phyloP scores from a whole-genome alignment of 169 alveolate species.

The Perkinsus olseni region DNA sequence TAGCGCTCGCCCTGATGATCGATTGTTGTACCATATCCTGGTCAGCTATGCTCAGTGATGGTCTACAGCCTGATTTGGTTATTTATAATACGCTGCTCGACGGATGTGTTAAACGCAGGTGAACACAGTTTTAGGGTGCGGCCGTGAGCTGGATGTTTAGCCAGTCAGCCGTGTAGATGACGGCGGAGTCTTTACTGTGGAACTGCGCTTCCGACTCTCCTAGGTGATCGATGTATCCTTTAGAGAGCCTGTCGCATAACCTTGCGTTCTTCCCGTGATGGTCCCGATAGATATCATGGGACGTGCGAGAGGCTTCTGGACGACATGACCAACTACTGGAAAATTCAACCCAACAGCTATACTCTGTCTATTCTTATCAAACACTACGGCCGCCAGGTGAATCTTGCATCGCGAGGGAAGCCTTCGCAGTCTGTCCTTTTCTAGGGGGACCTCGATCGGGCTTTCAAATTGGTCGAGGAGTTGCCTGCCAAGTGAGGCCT shows the following conservation, averaged over 20 bases:
- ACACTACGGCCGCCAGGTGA: slow-evolving; percentile 43
- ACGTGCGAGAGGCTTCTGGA: slow-evolving; percentile 46
- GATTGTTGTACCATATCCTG: background rate
- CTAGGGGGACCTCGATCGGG: slow-evolving; percentile 53
- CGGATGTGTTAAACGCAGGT: slow-evolving; percentile 66
- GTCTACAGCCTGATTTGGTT: slow-evolving; percentile 75
- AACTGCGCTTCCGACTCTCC: too few relatives aligned
- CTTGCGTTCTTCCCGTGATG: too few relatives aligned
- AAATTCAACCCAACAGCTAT: slow-evolving; percentile 50
- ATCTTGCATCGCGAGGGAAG: background rate
- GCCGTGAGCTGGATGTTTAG: too few relatives aligned
- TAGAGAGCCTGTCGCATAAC: too few relatives aligned
- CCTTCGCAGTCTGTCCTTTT: background rate
- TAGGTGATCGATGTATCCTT: background rate
- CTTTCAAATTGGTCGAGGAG: slow-evolving; percentile 40
- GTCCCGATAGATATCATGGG: slow-evolving; percentile 44
- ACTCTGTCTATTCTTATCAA: slow-evolving; percentile 56
- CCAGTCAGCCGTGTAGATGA: too few relatives aligned
- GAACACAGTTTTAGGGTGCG: too few relatives aligned
- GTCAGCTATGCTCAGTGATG: slow-evolving; percentile 41
- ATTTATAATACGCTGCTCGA: slow-evolving; percentile 80
- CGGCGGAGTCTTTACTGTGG: too few relatives aligned
- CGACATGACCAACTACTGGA: slow-evolving; percentile 49
- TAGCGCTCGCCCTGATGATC: background rate
- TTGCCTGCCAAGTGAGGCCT: slow-evolving; percentile 31